phyloP scores from a whole-genome alignment of 306 rosid species.

The Fragaria nilgerrensis region DNA sequence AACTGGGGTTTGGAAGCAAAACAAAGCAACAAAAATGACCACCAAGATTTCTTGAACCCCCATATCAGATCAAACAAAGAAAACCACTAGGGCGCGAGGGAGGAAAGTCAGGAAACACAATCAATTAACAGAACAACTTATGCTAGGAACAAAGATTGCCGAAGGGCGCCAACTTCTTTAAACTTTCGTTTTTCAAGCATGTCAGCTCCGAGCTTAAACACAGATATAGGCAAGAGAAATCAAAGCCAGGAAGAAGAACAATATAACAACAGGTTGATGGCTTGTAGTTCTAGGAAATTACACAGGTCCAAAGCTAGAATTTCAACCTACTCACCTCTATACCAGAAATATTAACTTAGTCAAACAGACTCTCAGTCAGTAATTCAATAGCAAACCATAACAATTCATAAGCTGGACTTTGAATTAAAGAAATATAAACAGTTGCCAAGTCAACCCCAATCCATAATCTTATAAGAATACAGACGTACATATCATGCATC shows the following conservation, averaged over 20 bases:
- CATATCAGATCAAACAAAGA: background rate
- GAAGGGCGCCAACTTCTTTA: background rate
- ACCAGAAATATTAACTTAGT: background rate
- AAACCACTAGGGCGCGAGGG: background rate
- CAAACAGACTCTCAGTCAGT: background rate
- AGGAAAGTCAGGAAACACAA: background rate
- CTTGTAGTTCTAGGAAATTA: background rate
- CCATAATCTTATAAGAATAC: background rate
- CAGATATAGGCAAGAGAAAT: background rate
- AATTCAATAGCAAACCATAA: background rate
- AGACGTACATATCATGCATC: background rate
- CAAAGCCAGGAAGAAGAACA: background rate
- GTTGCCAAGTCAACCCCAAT: background rate
- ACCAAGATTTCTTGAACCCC: background rate
- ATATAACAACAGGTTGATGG: background rate
- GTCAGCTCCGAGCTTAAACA: background rate
- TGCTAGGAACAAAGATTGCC: conserved; percentile 5
- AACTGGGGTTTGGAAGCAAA: background rate
- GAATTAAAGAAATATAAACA: background rate
- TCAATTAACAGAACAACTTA: background rate
- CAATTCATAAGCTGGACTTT: background rate
- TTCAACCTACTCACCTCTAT: background rate
- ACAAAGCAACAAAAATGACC: background rate
- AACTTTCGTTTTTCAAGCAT: background rate
- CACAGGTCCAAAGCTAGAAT: background rate